A percentile compares a stretch with the other conserved stretches of the same genome.
phyloP scores from a whole-genome alignment of 2,329 filamentous ascomycete species.

The Nemania bipapillata region DNA sequence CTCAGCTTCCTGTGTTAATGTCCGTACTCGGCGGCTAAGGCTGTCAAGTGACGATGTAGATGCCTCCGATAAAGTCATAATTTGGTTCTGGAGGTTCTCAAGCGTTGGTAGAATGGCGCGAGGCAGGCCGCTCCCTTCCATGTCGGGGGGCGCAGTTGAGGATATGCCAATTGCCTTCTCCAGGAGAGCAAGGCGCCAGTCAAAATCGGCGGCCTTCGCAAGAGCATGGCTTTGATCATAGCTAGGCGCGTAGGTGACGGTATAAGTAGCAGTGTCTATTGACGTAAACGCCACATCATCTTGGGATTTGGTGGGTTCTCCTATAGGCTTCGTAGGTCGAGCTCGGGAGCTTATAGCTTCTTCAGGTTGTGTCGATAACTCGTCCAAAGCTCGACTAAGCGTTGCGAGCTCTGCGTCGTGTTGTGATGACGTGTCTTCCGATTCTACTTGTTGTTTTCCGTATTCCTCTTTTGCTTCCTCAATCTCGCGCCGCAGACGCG shows the following conservation, averaged over 20 bases:
- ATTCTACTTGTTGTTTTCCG: conserved; percentile 63
- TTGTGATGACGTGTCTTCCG: conserved; percentile 56
- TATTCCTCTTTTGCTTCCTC: conserved; percentile 63
- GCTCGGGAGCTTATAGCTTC: conserved; percentile 40
- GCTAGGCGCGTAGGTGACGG: conserved; percentile 70
- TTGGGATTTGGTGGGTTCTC: conserved; percentile 39
- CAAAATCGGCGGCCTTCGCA: conserved; percentile 86
- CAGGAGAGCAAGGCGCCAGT: conserved; percentile 78
- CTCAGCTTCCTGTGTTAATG: conserved; percentile 78
- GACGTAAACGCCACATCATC: conserved; percentile 35
- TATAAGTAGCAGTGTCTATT: conserved; percentile 64
- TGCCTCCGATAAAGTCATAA: conserved; percentile 77
- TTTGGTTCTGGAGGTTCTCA: conserved; percentile 81
- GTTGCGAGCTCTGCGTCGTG: conserved; percentile 70
- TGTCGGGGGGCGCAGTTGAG: conserved; percentile 72
- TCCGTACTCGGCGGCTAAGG: conserved; percentile 74
- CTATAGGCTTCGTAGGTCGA: conserved; percentile 46
- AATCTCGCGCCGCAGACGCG: conserved; percentile 80
- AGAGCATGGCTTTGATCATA: conserved; percentile 77
- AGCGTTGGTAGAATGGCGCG: conserved; percentile 84
- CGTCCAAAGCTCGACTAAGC: conserved; percentile 77
- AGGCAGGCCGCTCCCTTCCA: conserved; percentile 66
- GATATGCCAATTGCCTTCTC: conserved; percentile 85
- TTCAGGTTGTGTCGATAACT: conserved; percentile 61
- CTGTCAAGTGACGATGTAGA: conserved; percentile 78